These are phyloP conservation scores for Vararia minispora DNA, from an alignment of 768 basidiomycete species.

Conservation along the genomic window DNA sequence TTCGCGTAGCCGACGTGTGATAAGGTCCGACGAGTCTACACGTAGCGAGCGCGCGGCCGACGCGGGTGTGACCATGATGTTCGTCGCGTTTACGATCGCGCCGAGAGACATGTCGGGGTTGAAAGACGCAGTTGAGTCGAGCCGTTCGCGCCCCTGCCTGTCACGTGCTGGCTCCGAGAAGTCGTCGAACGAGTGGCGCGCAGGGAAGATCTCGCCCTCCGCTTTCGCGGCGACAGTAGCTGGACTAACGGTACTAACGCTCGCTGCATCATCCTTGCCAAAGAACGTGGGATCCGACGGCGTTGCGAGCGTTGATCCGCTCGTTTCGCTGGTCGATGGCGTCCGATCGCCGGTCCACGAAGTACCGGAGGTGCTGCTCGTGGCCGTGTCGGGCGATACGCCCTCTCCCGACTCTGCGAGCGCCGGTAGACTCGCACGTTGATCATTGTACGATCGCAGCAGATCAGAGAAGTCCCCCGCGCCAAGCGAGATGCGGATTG, in stretches of 20 bases:
- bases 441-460: slow-evolving; percentile 45
- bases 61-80: slow-evolving; percentile 34
- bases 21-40: slow-evolving; percentile 32
- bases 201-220: too few relatives aligned
- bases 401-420: slow-evolving; percentile 28
- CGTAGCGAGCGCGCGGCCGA: slow-evolving; percentile 18
- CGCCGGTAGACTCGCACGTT: slow-evolving; percentile 31
- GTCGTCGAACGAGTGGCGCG: too few relatives aligned
- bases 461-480: slow-evolving; percentile 73
- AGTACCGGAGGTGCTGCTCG: too few relatives aligned
- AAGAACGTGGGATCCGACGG: too few relatives aligned
- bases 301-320: too few relatives aligned
- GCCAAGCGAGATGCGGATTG: slow-evolving; percentile 85
- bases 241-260: too few relatives aligned
- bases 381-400: slow-evolving; percentile 7
- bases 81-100: slow-evolving; percentile 18
- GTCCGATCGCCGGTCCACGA: too few relatives aligned
- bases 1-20: slow-evolving; percentile 46
- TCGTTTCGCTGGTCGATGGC: too few relatives aligned
- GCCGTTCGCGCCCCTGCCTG: slow-evolving; percentile 18
- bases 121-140: slow-evolving; percentile 18
- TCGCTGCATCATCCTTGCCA: too few relatives aligned
- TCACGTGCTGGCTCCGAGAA: too few relatives aligned
- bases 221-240: too few relatives aligned
- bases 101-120: slow-evolving; percentile 9